Conservation (phyloP, 2,329 filamentous ascomycete genomes). For the Colletotrichum orchidophilum region DNA sequence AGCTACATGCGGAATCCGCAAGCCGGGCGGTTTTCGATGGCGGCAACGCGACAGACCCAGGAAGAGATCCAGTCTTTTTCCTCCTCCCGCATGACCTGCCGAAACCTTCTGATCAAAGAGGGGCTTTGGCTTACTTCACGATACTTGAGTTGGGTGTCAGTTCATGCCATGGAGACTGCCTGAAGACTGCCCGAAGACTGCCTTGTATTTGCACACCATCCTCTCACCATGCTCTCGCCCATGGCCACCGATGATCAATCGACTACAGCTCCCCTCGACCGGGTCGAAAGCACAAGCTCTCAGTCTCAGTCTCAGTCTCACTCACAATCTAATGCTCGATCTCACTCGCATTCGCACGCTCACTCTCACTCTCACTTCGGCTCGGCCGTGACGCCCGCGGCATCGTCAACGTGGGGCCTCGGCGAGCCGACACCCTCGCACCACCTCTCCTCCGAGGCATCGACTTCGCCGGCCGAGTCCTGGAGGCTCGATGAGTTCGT, state of each 20-base stretch:
- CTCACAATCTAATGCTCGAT: background rate
- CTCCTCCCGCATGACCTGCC: conserved; percentile 20
- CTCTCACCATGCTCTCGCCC: conserved; percentile 12
- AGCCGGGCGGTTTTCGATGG: background rate
- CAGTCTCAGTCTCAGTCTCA: background rate
- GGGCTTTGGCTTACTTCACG: background rate
- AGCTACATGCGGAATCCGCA: background rate
- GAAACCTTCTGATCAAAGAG: conserved; percentile 11
- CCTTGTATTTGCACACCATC: too few relatives aligned
- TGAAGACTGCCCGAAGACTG: background rate
- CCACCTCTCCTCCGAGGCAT: conserved; percentile 30
- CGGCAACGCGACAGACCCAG: background rate
- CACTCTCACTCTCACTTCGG: conserved; percentile 4
- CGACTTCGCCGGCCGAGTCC: conserved; percentile 40
- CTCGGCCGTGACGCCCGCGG: conserved; percentile 1
- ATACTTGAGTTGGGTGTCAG: background rate
- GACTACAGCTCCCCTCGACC: conserved; percentile 3
- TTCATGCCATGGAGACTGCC: background rate
- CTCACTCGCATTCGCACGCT: background rate
- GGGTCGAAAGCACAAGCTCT: conserved; percentile 9
- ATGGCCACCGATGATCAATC: conserved; percentile 8
- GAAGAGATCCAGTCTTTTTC: conserved; percentile 8
- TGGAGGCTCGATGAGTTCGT: conserved; percentile 48
- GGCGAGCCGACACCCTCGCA: conserved; percentile 22
- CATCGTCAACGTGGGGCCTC: conserved; percentile 18